Conservation (phyloP, 2,329 filamentous ascomycete species). For the Fusarium sterilihyphosum region DNA sequence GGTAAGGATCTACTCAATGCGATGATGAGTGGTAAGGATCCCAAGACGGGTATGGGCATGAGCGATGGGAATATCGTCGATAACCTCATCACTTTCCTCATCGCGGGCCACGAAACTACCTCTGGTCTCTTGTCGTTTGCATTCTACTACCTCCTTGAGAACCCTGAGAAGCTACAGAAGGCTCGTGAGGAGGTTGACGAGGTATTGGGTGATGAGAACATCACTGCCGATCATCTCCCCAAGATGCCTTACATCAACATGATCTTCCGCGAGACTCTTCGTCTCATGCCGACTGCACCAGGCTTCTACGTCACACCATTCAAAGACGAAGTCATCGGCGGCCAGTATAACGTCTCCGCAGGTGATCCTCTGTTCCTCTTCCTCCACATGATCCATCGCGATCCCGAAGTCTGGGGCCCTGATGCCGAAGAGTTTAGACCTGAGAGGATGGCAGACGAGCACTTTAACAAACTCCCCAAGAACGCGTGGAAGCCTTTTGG, state of each 20-base stretch:
- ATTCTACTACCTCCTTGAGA: conserved; percentile 1
- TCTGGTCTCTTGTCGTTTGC: neutral
- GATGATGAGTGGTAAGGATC: neutral
- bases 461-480: conserved; percentile 2
- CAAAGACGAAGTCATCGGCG: conserved; percentile 5
- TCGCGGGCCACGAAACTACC: neutral
- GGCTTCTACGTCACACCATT: neutral
- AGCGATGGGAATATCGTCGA: neutral
- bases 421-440: conserved; percentile 4
- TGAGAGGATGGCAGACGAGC: conserved; percentile 5
- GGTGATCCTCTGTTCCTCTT: neutral
- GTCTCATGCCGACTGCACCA: neutral
- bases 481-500: conserved; percentile 17
- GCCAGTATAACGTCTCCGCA: neutral
- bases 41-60: conserved; percentile 1
- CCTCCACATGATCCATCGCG: neutral
- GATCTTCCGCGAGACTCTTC: conserved; percentile 10
- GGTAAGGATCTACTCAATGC: neutral
- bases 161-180: neutral
- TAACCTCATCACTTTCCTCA: conserved; percentile 8
- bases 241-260: conserved; percentile 11
- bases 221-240: neutral
- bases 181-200: neutral
- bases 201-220: neutral
- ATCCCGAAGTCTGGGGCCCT: neutral